Evolutionary conservation across 305 asterid genomes (phyloP).

Genomic region (Solanum hybrid): DNA sequence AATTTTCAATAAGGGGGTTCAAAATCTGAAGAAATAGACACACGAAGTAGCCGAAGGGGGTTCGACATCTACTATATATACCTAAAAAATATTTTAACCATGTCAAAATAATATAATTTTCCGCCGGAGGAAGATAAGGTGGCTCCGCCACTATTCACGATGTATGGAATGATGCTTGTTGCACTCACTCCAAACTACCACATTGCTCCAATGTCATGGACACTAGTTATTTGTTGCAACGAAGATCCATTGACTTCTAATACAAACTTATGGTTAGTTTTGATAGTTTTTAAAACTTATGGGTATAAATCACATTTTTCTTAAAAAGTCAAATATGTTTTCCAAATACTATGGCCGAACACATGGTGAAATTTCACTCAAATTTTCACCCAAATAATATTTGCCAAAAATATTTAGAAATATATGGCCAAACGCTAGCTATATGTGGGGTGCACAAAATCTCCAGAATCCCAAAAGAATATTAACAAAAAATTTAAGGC

Average conservation of each 20-base stretch:
- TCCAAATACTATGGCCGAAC: not conserved
- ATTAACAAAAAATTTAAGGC: slow-evolving; percentile 13
- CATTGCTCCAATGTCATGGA: not conserved
- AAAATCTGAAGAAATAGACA: too few relatives aligned
- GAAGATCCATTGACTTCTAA: not conserved
- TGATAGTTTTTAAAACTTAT: too few relatives aligned
- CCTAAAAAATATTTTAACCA: too few relatives aligned
- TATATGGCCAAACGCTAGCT: not conserved
- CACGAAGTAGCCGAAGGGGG: too few relatives aligned
- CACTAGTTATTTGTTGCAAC: not conserved
- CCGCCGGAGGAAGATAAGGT: too few relatives aligned
- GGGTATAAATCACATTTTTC: not conserved
- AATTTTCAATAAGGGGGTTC: too few relatives aligned
- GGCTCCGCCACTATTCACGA: not conserved
- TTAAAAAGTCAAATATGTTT: too few relatives aligned
- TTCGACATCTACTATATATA: too few relatives aligned
- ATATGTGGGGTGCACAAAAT: slow-evolving; percentile 24
- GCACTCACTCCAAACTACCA: not conserved
- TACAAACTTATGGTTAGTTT: not conserved
- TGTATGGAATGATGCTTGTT: not conserved
- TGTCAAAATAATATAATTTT: too few relatives aligned
- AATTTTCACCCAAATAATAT: not conserved
- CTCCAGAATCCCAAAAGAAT: slow-evolving; percentile 27
- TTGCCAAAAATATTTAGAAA: not conserved
- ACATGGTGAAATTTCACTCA: not conserved